Evolutionary conservation across 192 early-diverging fungal species (phyloP).

Genomic region (Podila epicladia): DNA sequence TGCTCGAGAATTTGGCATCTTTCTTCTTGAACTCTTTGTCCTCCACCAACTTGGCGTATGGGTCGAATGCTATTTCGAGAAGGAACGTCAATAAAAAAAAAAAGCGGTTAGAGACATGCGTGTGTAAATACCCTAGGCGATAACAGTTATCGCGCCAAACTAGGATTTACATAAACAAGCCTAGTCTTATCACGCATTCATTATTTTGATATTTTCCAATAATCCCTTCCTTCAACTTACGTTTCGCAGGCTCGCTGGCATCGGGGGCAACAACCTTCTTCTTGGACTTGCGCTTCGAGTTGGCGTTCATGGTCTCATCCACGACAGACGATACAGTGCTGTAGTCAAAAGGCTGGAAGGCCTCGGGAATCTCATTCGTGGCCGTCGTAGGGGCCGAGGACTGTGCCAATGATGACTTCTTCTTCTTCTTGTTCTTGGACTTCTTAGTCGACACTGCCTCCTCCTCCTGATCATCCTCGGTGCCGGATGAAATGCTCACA

Average conservation of each 20-base stretch:
- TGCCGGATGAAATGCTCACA: slow-evolving; percentile 3
- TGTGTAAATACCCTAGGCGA: too few species aligned
- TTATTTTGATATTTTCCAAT: too few species aligned
- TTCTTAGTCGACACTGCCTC: slow-evolving; percentile 21
- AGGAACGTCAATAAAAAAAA: neutral
- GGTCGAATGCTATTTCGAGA: slow-evolving; percentile 36
- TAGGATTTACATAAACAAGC: too few species aligned
- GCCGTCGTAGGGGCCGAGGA: slow-evolving; percentile 10
- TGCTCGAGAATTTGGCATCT: slow-evolving; percentile 36
- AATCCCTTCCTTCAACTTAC: slow-evolving; percentile 15
- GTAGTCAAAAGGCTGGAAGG: slow-evolving; percentile 45
- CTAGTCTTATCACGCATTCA: too few species aligned
- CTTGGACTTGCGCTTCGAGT: slow-evolving; percentile 10
- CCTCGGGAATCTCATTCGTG: slow-evolving; percentile 7
- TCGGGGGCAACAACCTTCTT: slow-evolving; percentile 22
- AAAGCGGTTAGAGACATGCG: neutral
- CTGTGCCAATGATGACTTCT: slow-evolving; percentile 2
- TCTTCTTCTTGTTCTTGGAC: slow-evolving; percentile 24
- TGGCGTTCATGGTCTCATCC: slow-evolving; percentile 28
- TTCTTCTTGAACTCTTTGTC: slow-evolving; percentile 35
- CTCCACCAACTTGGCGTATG: slow-evolving; percentile 40
- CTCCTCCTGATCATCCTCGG: slow-evolving; percentile 1
- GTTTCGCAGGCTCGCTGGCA: slow-evolving; percentile 4
- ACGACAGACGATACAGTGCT: slow-evolving; percentile 34
- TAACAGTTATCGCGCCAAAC: too few species aligned